Base-by-base conservation (phyloP, 257 asterid species). In the Solanum medicagineum region DNA sequence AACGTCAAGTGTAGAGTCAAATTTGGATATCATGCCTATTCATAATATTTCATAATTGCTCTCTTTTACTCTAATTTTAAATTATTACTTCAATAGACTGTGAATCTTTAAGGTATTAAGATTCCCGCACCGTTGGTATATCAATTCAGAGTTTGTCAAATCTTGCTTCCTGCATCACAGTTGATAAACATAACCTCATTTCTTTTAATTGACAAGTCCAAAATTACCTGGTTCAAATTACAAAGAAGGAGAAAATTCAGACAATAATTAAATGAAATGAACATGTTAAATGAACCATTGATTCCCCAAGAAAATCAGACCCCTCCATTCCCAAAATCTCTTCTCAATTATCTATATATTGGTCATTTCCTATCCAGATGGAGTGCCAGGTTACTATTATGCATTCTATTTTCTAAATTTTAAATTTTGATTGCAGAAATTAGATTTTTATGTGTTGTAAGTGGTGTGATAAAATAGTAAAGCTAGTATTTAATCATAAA, bases 311-410 rank as follows among this genome's bases (percentile, higher is more conserved):
- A 83, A 84, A 89, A 85, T 54, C 85, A 85, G 54, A 86, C 87
- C 40, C 87, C 85, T 69, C 79, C 87, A 22, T 51, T 74, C 65
- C 90, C 94, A 60, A 85, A 91, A 77, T 86, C 91, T 86, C 93
- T 91, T 9, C 91, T 95, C 68, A 14, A 86, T 24, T 85, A 90
- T 89, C 92, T 96, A 7, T 96, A 96, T 85, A 74, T 88, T 70
- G 99, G 98, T 70, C 99, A 96, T 89, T 95, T 95, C 85, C 90
- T 95, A 80, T 93, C 99, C 88, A 91, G 99, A 96, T 96, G 99
- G 99, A 91, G 98, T 86, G 97, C 98, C 94, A 96, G 98, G 98
- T 96, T 83, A 55, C 16, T 22, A 3, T 68, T 29, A 22, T 65
- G 26, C 6, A 84, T 9, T 49, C 65, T 40, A 20, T 54, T 49